Percentiles rank a stretch among this genome's conserved stretches.
Conservation (phyloP, 805 yeast species). For the Kuraishia piskuri region DNA sequence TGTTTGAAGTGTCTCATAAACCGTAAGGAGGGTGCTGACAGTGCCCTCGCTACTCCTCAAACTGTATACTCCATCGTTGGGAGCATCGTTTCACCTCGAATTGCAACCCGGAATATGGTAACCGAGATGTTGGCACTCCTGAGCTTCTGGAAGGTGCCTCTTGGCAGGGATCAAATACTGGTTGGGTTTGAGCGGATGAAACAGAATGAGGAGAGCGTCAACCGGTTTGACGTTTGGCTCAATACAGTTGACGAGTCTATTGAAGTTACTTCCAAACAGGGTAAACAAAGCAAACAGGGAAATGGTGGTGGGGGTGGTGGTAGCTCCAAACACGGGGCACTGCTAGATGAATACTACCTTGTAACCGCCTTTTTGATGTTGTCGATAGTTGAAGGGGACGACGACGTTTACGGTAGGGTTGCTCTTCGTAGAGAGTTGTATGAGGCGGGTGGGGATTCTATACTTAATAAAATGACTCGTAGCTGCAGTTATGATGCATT, state of each 20-base stretch:
- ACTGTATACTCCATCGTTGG: constrained; percentile 57
- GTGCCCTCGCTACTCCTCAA: constrained; percentile 35
- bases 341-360: constrained; percentile 50
- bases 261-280: constrained; percentile 21
- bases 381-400: constrained; percentile 44
- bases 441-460: constrained; percentile 44
- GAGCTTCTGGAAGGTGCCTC: constrained; percentile 17
- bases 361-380: constrained; percentile 65
- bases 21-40: constrained; percentile 51
- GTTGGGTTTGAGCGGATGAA: constrained; percentile 27
- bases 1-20: constrained; percentile 72
- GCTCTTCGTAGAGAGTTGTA: constrained; percentile 53
- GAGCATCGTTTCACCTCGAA: constrained; percentile 65
- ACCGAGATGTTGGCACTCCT: constrained; percentile 65
- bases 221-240: constrained; percentile 66
- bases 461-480: constrained; percentile 25
- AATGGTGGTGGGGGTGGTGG: too few relatives aligned
- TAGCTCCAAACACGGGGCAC: neutral
- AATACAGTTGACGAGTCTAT: constrained; percentile 54
- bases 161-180: constrained; percentile 21
- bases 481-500: constrained; percentile 37
- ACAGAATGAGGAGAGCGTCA: constrained; percentile 19
- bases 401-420: constrained; percentile 29
- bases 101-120: constrained; percentile 69
- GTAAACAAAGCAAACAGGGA: too few relatives aligned